phyloP scores from a whole-genome alignment of 2,329 filamentous ascomycete species.

The Cercospora berteroae region DNA sequence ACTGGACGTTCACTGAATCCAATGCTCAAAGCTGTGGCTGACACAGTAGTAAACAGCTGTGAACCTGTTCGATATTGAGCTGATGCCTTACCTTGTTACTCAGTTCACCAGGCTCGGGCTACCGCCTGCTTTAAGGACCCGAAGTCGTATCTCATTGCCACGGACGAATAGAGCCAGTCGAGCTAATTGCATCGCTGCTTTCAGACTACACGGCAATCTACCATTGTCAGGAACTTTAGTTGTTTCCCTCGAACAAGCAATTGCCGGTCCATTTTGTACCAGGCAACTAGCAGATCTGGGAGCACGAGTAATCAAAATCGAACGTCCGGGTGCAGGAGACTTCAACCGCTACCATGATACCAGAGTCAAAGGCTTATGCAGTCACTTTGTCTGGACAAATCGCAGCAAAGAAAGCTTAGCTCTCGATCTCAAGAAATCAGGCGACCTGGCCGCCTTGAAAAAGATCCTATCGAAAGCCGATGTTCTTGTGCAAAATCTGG shows the following conservation, averaged over 20 bases:
- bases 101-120: neutral
- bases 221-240: conserved; percentile 30
- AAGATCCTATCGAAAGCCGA: conserved; percentile 78
- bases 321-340: conserved; percentile 37
- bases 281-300: conserved; percentile 50
- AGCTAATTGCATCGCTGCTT: neutral
- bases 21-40: neutral
- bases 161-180: neutral
- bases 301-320: conserved; percentile 46
- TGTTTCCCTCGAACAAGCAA: conserved; percentile 33
- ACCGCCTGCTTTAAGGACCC: neutral
- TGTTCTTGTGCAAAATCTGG: conserved; percentile 92
- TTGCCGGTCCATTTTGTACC: conserved; percentile 34
- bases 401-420: conserved; percentile 93
- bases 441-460: conserved; percentile 81
- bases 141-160: neutral
- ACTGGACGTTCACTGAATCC: neutral
- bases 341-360: conserved; percentile 32
- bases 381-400: conserved; percentile 52
- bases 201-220: conserved; percentile 10
- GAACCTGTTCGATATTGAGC: neutral
- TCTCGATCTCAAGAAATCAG: conserved; percentile 80
- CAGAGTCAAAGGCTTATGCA: conserved; percentile 29
- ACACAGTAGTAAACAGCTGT: neutral
- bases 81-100: neutral